A percentile compares a stretch with the other conserved stretches of the same genome.
phyloP scores from a whole-genome alignment of 805 yeast species.

The Yamadazyma ubonensis region DNA sequence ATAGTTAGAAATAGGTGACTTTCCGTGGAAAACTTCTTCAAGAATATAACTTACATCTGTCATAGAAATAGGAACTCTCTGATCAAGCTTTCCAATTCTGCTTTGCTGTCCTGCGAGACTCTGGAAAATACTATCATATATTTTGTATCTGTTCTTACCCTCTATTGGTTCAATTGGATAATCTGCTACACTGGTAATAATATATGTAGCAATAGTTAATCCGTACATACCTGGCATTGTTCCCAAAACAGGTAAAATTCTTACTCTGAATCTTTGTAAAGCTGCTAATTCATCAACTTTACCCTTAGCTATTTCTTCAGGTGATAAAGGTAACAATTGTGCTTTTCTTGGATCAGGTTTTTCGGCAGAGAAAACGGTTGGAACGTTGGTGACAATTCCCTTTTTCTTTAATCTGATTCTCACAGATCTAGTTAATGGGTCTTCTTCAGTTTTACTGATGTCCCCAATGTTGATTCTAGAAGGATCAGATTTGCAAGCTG shows the following conservation, averaged over 20 bases:
- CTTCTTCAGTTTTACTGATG: conserved; percentile 87
- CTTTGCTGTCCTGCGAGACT: conserved; percentile 84
- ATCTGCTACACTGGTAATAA: conserved; percentile 76
- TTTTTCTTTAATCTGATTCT: conserved; percentile 78
- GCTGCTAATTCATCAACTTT: conserved; percentile 86
- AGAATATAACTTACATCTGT: conserved; percentile 77
- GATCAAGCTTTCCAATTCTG: conserved; percentile 69
- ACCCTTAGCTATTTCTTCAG: conserved; percentile 77
- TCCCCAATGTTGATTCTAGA: conserved; percentile 88
- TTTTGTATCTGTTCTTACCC: conserved; percentile 81
- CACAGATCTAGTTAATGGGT: conserved; percentile 84
- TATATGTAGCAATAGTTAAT: conserved; percentile 79
- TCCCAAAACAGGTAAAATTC: conserved; percentile 94
- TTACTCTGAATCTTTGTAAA: conserved; percentile 82
- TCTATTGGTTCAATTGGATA: conserved; percentile 90
- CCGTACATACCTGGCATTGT: conserved; percentile 98
- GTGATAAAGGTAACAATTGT: conserved; percentile 76
- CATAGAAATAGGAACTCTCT: conserved; percentile 70
- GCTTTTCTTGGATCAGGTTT: conserved; percentile 97
- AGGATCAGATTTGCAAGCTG: conserved; percentile 95
- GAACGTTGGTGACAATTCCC: conserved; percentile 74
- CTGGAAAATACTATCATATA: conserved; percentile 81
- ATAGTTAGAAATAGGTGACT: conserved; percentile 81
- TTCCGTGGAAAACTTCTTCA: conserved; percentile 92
- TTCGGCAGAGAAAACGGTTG: conserved; percentile 90